These are phyloP conservation scores for Candolleomyces efflorescens DNA, from an alignment of 768 basidiomycete genomes.

Conservation along the genomic window DNA sequence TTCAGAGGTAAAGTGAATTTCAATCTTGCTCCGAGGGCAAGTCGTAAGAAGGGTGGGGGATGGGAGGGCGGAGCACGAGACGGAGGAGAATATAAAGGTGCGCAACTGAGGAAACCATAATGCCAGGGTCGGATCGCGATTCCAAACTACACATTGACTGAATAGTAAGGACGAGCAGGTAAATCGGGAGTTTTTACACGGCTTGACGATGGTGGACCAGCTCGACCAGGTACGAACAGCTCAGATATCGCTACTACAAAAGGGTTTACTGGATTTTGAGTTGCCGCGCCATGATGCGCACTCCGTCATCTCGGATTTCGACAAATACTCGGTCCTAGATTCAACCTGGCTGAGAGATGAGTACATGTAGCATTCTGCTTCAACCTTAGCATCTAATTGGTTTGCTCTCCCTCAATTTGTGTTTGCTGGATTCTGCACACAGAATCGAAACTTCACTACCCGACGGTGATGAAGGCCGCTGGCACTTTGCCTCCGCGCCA, in stretches of 20 bases:
- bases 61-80: background rate
- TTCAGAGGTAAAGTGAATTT: too few species aligned
- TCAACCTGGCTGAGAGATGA: too few species aligned
- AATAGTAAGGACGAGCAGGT: background rate
- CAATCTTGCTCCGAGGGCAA: background rate
- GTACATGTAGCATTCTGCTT: too few species aligned
- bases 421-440: too few species aligned
- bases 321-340: too few species aligned
- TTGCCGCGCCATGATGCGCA: too few species aligned
- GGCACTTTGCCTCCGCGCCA: too few species aligned
- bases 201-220: background rate
- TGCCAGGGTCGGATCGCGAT: background rate
- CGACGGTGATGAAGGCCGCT: too few species aligned
- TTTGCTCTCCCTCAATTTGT: too few species aligned
- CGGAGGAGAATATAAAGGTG: background rate
- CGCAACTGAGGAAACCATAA: background rate
- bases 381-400: too few species aligned
- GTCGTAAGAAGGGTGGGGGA: background rate
- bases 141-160: background rate
- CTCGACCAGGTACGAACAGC: background rate
- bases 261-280: background rate
- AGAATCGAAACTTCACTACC: too few species aligned
- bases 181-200: background rate
- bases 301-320: too few species aligned
- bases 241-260: background rate